A percentile compares a stretch with the other conserved stretches of the same genome.
These are phyloP conservation scores for Casuarina equisetifolia DNA, from an alignment of 306 rosid genomes.

Conservation along the genomic window DNA sequence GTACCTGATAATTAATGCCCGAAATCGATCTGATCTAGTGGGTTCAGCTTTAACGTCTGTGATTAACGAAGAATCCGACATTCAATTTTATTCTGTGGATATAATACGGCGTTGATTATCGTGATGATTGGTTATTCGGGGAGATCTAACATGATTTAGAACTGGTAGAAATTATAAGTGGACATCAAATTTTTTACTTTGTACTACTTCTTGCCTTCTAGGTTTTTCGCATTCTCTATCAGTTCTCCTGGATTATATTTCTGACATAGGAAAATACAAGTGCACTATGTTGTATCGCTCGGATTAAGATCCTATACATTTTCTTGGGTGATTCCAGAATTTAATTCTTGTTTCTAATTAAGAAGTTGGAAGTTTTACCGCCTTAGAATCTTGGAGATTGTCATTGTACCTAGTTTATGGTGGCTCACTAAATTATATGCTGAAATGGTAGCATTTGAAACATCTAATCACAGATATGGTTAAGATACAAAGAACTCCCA, in stretches of 20 bases:
- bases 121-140: not conserved
- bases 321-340: not conserved
- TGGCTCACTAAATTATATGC: too few relatives aligned
- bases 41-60: not conserved
- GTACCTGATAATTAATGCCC: not conserved
- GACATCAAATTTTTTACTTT: too few relatives aligned
- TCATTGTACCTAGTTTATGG: too few relatives aligned
- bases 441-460: too few relatives aligned
- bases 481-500: too few relatives aligned
- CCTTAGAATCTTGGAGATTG: too few relatives aligned
- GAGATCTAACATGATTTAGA: not conserved
- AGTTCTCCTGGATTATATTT: too few relatives aligned
- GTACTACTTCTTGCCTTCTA: too few relatives aligned
- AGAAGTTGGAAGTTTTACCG: too few relatives aligned
- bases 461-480: too few relatives aligned
- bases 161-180: not conserved
- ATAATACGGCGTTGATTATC: not conserved
- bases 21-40: not conserved
- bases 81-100: not conserved
- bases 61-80: not conserved
- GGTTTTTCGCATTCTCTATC: not conserved
- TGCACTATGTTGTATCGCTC: not conserved
- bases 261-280: not conserved
- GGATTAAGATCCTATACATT: not conserved
- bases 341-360: too few relatives aligned